phyloP scores from a whole-genome alignment of 2,329 filamentous ascomycete genomes.

The Rutstroemia sp. region DNA sequence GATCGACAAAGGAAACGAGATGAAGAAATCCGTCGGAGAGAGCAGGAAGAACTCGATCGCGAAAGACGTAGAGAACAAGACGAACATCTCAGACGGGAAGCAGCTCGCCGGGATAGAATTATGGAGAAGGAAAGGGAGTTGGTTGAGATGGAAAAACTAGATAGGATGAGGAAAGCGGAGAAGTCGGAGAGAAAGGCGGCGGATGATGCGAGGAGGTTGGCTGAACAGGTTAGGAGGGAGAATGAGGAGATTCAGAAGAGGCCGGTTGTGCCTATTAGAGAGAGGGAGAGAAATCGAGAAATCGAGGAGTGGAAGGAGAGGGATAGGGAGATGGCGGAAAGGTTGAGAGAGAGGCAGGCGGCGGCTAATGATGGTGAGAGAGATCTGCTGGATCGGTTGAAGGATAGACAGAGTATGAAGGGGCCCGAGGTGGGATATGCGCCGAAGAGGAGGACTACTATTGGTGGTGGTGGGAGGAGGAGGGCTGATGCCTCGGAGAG shows the following conservation, averaged over 20 bases:
- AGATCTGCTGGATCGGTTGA: not conserved
- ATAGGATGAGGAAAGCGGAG: conserved; percentile 5
- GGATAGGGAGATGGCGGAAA: not conserved
- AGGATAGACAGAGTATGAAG: not conserved
- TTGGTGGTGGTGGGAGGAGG: not conserved
- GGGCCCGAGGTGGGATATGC: not conserved
- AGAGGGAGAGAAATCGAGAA: conserved; percentile 5
- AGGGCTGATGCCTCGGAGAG: not conserved
- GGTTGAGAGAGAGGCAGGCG: conserved; percentile 7
- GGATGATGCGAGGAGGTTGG: conserved; percentile 9
- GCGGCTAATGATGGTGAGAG: not conserved
- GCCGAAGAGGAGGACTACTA: conserved; percentile 5
- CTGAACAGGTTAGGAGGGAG: conserved; percentile 17
- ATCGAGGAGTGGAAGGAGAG: not conserved
- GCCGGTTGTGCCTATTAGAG: conserved; percentile 20
- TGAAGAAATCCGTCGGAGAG: not conserved
- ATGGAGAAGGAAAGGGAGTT: not conserved
- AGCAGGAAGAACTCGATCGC: not conserved
- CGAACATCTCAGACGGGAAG: not conserved
- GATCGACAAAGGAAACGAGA: not conserved
- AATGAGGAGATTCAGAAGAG: conserved; percentile 26
- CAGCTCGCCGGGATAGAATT: not conserved
- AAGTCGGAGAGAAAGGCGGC: conserved; percentile 8
- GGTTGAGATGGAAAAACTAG: not conserved
- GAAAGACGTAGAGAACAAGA: conserved; percentile 1